A percentile compares a stretch with the other conserved stretches of the same genome.
These are phyloP conservation scores for Alternaria sp. DNA, from an alignment of 2,329 filamentous ascomycete species.

Conservation along the genomic window DNA sequence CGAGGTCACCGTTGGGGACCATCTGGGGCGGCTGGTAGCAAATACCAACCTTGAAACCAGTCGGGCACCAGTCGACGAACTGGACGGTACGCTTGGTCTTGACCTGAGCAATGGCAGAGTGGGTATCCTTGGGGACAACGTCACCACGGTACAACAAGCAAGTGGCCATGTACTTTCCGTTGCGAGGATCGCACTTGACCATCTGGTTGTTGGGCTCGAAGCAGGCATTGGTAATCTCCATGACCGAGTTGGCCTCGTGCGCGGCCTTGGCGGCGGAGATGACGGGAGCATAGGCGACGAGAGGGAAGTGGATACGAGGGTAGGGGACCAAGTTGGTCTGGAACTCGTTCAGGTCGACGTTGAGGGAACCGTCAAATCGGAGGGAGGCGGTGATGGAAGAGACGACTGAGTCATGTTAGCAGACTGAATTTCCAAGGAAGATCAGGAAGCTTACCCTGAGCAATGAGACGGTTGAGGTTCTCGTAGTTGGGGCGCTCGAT, in stretches of 20 bases:
- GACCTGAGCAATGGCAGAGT: slow-evolving; percentile 89
- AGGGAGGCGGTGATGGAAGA: slow-evolving; percentile 98
- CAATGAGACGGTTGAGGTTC: slow-evolving; percentile 98
- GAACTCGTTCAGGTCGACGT: slow-evolving; percentile 99
- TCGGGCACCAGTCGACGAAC: slow-evolving; percentile 99
- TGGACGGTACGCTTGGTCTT: slow-evolving; percentile 99
- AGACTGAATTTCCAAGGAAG: neutral
- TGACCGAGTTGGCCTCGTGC: slow-evolving; percentile 97
- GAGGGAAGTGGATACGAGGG: slow-evolving; percentile 98
- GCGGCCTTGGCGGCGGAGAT: slow-evolving; percentile 94
- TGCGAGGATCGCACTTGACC: slow-evolving; percentile 98
- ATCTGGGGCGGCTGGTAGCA: slow-evolving; percentile 98
- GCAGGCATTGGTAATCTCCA: slow-evolving; percentile 98
- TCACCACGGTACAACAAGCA: slow-evolving; percentile 98
- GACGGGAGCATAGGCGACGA: slow-evolving; percentile 94
- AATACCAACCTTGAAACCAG: slow-evolving; percentile 99
- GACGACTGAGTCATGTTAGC: slow-evolving; percentile 69
- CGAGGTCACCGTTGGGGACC: slow-evolving; percentile 95
- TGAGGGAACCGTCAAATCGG: slow-evolving; percentile 97
- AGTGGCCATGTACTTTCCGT: slow-evolving; percentile 99
- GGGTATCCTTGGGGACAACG: slow-evolving; percentile 94
- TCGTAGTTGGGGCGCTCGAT: slow-evolving; percentile 98
- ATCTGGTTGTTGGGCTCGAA: slow-evolving; percentile 99
- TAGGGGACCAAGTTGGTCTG: slow-evolving; percentile 99
- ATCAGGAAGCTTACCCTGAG: slow-evolving; percentile 72